phyloP scores from a whole-genome alignment of 2,329 filamentous ascomycete genomes.

The Teratosphaeria destructans region DNA sequence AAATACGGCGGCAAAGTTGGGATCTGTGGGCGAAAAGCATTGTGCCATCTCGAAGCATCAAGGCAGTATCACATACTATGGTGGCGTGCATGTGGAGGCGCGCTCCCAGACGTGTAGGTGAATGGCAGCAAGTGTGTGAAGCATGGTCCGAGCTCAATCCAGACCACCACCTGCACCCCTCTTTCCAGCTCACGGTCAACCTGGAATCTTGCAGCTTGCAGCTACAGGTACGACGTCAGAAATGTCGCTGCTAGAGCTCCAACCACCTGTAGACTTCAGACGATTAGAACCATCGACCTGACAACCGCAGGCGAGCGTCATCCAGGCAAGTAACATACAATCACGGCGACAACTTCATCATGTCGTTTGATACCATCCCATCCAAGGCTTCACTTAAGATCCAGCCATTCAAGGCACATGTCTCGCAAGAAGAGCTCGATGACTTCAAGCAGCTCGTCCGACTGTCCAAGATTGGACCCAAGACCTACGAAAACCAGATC shows the following conservation, averaged over 20 bases:
- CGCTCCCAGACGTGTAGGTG: background rate
- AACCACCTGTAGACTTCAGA: background rate
- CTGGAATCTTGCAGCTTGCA: background rate
- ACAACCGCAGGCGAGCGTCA: background rate
- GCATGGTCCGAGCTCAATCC: background rate
- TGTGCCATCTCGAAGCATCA: too few relatives aligned
- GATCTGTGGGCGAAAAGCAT: too few relatives aligned
- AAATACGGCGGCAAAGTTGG: too few relatives aligned
- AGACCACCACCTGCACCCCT: background rate
- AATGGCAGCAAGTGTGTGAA: background rate
- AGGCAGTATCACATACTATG: too few relatives aligned
- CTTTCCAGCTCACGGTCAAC: background rate
- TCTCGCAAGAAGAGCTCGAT: conserved; percentile 33
- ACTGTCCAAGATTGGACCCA: conserved; percentile 38
- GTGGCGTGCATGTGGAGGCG: background rate
- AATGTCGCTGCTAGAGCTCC: background rate
- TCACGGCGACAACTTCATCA: conserved; percentile 1
- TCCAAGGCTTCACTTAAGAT: conserved; percentile 26
- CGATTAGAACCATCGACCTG: background rate
- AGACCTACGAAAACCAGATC: conserved; percentile 40
- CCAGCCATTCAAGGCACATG: conserved; percentile 31
- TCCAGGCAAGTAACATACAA: background rate
- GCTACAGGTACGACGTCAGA: background rate
- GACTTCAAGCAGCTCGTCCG: conserved; percentile 37
- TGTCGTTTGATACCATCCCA: conserved; percentile 24